These are phyloP conservation scores for Apostasia ramifera DNA, from an alignment of 106 monocot species.

Conservation along the genomic window DNA sequence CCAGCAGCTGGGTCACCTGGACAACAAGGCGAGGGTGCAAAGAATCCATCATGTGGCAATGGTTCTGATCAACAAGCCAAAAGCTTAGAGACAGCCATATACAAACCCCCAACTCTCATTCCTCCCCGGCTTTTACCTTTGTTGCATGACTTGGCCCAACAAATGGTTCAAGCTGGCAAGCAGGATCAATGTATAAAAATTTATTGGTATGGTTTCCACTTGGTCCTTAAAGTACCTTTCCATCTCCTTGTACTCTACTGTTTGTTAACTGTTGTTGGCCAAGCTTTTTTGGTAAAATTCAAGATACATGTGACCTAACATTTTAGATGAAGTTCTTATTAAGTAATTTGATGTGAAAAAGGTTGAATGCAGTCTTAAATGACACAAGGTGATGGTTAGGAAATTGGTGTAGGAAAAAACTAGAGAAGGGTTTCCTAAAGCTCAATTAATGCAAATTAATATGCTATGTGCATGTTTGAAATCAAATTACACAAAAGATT, in stretches of 20 bases:
- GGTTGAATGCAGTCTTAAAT: no score
- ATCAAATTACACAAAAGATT: no score
- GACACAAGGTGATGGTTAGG: no score
- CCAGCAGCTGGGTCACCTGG: constrained; percentile 45
- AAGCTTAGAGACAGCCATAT: constrained; percentile 37
- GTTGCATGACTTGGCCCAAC: constrained; percentile 69
- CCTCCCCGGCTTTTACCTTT: constrained; percentile 68
- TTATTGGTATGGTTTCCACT: constrained; percentile 40
- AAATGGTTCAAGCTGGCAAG: constrained; percentile 72
- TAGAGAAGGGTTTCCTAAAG: no score
- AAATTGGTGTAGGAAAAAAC: no score
- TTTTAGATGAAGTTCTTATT: no score
- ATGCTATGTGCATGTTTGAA: no score
- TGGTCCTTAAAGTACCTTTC: background rate
- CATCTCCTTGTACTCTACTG: background rate
- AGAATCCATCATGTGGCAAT: constrained; percentile 14
- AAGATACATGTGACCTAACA: no score
- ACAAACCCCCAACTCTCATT: constrained; percentile 76
- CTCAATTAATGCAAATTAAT: no score
- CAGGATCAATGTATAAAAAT: constrained; percentile 64
- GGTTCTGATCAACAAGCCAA: constrained; percentile 36
- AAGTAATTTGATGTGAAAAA: no score
- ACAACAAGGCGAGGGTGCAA: constrained; percentile 26
- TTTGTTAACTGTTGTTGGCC: no score
- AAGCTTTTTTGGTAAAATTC: no score